These are phyloP conservation scores for Pleurotus tuoliensis DNA, from an alignment of 768 basidiomycete species.

Conservation along the genomic window DNA sequence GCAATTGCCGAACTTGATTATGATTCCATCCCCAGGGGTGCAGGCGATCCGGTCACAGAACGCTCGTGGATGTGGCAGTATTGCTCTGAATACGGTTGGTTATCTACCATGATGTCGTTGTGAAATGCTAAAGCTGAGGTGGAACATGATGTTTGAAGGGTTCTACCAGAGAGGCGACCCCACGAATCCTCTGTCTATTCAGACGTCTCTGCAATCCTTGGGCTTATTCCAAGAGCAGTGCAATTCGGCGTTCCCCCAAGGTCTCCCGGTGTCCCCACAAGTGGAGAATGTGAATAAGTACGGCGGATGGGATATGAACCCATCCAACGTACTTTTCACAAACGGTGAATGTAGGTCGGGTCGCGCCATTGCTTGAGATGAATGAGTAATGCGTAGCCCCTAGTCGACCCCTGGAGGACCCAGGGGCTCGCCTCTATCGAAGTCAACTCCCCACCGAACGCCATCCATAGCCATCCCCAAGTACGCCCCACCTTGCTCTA, in stretches of 20 bases:
- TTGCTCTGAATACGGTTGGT: slow-evolving; percentile 45
- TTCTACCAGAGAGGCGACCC: slow-evolving; percentile 47
- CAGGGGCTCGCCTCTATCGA: slow-evolving; percentile 49
- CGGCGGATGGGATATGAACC: slow-evolving; percentile 49
- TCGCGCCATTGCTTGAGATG: neutral
- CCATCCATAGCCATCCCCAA: slow-evolving; percentile 33
- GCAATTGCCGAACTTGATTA: slow-evolving; percentile 43
- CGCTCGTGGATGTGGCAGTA: slow-evolving; percentile 52
- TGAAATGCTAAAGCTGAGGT: neutral
- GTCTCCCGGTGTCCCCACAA: slow-evolving; percentile 35
- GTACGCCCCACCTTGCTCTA: slow-evolving; percentile 19
- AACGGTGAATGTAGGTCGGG: slow-evolving; percentile 42
- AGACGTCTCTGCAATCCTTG: slow-evolving; percentile 42
- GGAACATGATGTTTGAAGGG: slow-evolving; percentile 18
- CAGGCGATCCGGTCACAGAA: slow-evolving; percentile 40
- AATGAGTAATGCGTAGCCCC: neutral
- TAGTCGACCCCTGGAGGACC: slow-evolving; percentile 51
- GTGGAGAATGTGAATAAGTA: slow-evolving; percentile 45
- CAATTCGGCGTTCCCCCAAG: slow-evolving; percentile 33
- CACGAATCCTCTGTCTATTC: slow-evolving; percentile 40
- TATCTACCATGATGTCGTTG: neutral
- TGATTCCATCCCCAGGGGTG: slow-evolving; percentile 34
- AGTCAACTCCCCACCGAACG: slow-evolving; percentile 35
- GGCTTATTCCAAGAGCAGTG: slow-evolving; percentile 43
- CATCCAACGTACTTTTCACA: slow-evolving; percentile 42